Base-by-base conservation (phyloP, 2,329 filamentous ascomycete genomes). In the Aspergillus chevalieri region DNA sequence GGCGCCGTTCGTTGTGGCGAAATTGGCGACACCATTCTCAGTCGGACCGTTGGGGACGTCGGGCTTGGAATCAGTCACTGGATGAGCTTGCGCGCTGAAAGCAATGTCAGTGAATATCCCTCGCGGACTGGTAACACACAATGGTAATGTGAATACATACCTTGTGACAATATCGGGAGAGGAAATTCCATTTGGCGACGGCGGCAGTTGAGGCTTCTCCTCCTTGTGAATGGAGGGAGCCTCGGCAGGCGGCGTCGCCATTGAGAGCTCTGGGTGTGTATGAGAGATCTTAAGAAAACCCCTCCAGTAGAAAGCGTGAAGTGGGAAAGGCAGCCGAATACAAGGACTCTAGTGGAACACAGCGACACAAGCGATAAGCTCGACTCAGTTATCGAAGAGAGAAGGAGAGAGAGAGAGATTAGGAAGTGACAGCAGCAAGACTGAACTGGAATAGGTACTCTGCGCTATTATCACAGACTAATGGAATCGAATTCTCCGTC, bases 211-310 rank as follows among this genome's bases (percentile, higher is more conserved):
- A 58, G 67, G 65, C 62, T 70, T 72, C 53, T 70, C 67, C 62
- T 70, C 67, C 63, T 68, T 71, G 34, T 67, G 47, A 34, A 62
- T 50, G 50, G 65, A 57, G 58, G 65, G 51, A 50, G 61, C 67
- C 65, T 72, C 70, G 46, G 69, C 68, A 58, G 70, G 70, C 62
- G 70, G 69, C 46, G 70, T 72, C 60, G 69, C 70, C 70, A 72
- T 72, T 60, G 55, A 55, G 54, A 50, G 47, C 54, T 52, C 48
- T 51, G 45, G 52, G 50, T 55, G 15, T 17, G 15, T 36, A 15
- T 49, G 54, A 52, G 44, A 46, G 43, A 14, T n/a, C 15, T 39
- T 24, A 15, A 12, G 48, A 9, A 28, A 49, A 51, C 55, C 54
- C 54, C 49, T 50, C 51, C 48, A 50, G 47, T 47, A 47, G 44